These are phyloP conservation scores for Phlyctochytrium arcticum DNA, from an alignment of 192 early-diverging fungal species.

Conservation along the genomic window DNA sequence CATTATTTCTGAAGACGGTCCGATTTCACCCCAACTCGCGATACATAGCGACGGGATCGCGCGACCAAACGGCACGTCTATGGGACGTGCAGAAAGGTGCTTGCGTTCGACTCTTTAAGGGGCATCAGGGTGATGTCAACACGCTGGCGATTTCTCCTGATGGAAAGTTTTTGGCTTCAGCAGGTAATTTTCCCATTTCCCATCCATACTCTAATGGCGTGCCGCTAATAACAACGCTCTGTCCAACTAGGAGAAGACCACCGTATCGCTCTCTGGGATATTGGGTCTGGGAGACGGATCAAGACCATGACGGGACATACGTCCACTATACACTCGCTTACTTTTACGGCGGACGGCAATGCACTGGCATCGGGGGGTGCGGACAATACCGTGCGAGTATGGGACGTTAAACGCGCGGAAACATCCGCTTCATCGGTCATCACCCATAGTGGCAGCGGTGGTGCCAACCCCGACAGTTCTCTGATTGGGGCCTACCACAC, in stretches of 20 bases:
- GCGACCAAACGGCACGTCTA: constrained; percentile 80
- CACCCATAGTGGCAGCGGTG: too few species aligned
- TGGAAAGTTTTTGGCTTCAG: constrained; percentile 85
- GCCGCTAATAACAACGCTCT: too few species aligned
- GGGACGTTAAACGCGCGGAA: constrained; percentile 74
- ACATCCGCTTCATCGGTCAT: constrained; percentile 1
- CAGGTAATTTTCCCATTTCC: constrained; percentile 48
- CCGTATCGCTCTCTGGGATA: constrained; percentile 85
- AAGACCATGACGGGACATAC: constrained; percentile 85
- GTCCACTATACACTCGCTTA: constrained; percentile 75
- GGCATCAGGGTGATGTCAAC: constrained; percentile 78
- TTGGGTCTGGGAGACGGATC: constrained; percentile 76
- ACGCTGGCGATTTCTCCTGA: constrained; percentile 89
- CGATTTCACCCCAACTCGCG: constrained; percentile 96
- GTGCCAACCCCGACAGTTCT: not conserved
- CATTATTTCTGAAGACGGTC: constrained; percentile 55
- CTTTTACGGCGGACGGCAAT: constrained; percentile 77
- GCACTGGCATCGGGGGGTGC: constrained; percentile 80
- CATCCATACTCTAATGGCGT: too few species aligned
- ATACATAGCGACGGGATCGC: constrained; percentile 89
- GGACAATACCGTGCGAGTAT: constrained; percentile 85
- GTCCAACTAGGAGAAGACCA: constrained; percentile 76
- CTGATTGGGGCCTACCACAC: constrained; percentile 70
- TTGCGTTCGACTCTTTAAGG: constrained; percentile 86
- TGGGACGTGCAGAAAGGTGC: constrained; percentile 92